Evolutionary conservation across 768 basidiomycete species (phyloP), one percentile per base, ranked within the genome.

Genomic region (Hysterangium stoloniferum): DNA sequence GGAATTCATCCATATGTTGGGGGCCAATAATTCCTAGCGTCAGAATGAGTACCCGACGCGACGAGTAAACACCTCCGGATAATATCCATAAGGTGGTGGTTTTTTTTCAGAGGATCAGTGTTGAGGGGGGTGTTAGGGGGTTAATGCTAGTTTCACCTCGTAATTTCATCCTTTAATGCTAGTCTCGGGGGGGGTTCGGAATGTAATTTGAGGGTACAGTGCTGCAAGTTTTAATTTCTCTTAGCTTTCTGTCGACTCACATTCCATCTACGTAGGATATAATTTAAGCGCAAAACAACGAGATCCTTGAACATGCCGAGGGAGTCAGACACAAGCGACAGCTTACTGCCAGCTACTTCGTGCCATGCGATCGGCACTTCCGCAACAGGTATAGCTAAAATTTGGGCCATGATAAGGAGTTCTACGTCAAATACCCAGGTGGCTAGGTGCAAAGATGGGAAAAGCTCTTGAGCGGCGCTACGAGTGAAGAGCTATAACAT

Each of bases 341-440:
- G 73, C 67, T 97, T 97, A 70, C 90, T 93, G 35, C 94, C 94
- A 0, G 81, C 75, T 2, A 97, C 87, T 67, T 97, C 94, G 53
- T 91, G 85, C 94, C 94, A 97, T 56, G 83, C 79, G 25, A 97
- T 82, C 0, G 90, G 79, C 6, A 96, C 88, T 62, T 97, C 94
- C 6, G 66, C 74, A 1, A 93, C 84, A 1, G 91, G 87, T 52
- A 96, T 84, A 7, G 72, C 60, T 34, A 86, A 71, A 62, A 84
- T 76, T 61, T 88, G 84, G 7, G 93, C 90, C 33, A 94, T 74
- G 8, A 96, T 72, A 17, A 97, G 71, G 4, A 96, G 77, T 64
- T 97, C 94, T 52, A 96, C 93, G 66, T 97, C 94, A 59, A 97
- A 97, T 64, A 95, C 93, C 94, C 94, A 97, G 1, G 87, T 84